A percentile compares a stretch with the other conserved stretches of the same genome.
Evolutionary conservation across 108 stramenopile species (phyloP).

Genomic region (Craspedostauros australis): DNA sequence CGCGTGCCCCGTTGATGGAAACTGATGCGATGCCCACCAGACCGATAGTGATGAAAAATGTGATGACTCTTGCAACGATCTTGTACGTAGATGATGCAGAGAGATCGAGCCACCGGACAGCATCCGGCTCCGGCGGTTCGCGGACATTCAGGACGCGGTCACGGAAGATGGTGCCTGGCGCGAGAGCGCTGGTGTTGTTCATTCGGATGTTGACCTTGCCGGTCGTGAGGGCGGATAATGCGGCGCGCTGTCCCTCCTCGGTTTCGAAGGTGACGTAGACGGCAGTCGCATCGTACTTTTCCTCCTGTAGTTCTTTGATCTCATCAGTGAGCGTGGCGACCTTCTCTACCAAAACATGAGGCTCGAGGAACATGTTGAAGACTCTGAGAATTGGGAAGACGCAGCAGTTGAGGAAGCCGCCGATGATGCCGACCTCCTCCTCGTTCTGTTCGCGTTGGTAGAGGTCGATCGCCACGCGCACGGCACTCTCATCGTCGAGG

Average conservation of each 20-base stretch:
- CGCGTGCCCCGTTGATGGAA: constrained; percentile 10
- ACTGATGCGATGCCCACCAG: constrained; percentile 37
- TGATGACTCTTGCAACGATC: constrained; percentile 23
- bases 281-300: constrained; percentile 41
- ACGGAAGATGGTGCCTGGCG: constrained; percentile 37
- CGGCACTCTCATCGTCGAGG: constrained; percentile 40
- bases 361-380: constrained; percentile 30
- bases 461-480: constrained; percentile 20
- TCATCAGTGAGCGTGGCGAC: constrained; percentile 32
- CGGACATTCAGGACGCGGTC: constrained; percentile 37
- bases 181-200: constrained; percentile 29
- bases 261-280: constrained; percentile 84
- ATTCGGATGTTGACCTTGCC: constrained; percentile 33
- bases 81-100: constrained; percentile 6
- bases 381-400: constrained; percentile 28
- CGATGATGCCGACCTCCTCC: constrained; percentile 23
- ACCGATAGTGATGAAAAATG: constrained; percentile 36
- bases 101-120: constrained; percentile 61
- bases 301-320: constrained; percentile 48
- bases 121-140: constrained; percentile 58
- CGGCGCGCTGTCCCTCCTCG: constrained; percentile 66
- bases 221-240: constrained; percentile 41
- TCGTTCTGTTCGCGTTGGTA: constrained; percentile 15
- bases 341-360: constrained; percentile 30
- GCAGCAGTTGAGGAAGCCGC: constrained; percentile 10